These are phyloP conservation scores for Microbotryum violaceum DNA, from an alignment of 1,284 basidiomycete species.

Conservation along the genomic window DNA sequence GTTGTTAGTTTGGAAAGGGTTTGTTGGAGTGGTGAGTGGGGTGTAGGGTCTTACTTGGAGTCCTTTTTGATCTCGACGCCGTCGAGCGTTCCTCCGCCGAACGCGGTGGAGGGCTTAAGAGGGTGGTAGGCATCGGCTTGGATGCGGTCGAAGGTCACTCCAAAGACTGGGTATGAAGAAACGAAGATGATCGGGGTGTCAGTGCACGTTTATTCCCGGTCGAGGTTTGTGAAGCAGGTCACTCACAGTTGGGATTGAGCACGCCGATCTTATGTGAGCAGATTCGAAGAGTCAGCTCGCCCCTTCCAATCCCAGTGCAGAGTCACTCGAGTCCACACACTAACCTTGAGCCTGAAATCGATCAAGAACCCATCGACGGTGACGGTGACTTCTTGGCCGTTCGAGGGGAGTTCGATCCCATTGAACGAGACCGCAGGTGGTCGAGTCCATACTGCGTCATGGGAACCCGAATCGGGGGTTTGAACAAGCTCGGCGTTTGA, in stretches of 20 bases:
- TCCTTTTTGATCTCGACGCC: constrained; percentile 32
- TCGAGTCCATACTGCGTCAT: constrained; percentile 35
- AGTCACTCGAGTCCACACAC: background rate
- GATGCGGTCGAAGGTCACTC: constrained; percentile 31
- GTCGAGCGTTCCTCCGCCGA: constrained; percentile 33
- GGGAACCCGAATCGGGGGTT: too few species aligned
- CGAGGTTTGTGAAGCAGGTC: too few species aligned
- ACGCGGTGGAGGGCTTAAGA: constrained; percentile 19
- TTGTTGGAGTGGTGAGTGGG: constrained; percentile 5
- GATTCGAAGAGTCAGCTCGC: background rate
- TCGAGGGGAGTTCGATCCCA: constrained; percentile 32
- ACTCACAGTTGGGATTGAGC: constrained; percentile 35
- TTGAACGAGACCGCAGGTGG: constrained; percentile 38
- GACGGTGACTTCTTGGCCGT: constrained; percentile 32
- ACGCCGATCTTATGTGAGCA: constrained; percentile 30
- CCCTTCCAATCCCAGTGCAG: background rate
- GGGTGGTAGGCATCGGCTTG: constrained; percentile 34
- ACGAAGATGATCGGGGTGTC: too few species aligned
- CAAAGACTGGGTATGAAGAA: constrained; percentile 32
- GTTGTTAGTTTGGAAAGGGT: constrained; percentile 6
- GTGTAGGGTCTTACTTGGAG: constrained; percentile 21
- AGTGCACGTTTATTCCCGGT: too few species aligned
- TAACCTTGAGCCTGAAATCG: constrained; percentile 31
- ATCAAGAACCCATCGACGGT: constrained; percentile 31
- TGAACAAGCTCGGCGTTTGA: too few species aligned